Evolutionary conservation across 352 stramenopile species (phyloP).

Genomic region (Phytophthora sp.): DNA sequence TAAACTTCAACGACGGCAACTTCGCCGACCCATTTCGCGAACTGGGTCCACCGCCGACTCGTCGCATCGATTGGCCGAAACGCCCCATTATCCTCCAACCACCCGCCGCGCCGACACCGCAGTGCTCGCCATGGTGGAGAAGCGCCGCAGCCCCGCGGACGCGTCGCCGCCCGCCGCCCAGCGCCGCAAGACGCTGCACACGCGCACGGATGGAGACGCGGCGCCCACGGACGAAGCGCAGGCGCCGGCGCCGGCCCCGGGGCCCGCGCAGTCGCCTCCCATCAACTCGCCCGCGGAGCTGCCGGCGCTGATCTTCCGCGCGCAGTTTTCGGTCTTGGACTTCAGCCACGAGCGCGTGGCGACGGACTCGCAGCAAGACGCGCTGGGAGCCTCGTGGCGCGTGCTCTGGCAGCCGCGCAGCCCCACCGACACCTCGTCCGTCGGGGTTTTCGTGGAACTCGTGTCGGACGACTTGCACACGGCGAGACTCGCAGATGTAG

Average conservation of each 20-base stretch:
- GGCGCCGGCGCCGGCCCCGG: background rate
- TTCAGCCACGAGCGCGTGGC: slow-evolving; percentile 35
- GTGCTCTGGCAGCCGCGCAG: slow-evolving; percentile 72
- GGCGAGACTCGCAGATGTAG: slow-evolving; percentile 32
- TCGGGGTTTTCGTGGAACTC: slow-evolving; percentile 72
- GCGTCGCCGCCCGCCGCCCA: slow-evolving; percentile 25
- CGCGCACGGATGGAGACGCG: slow-evolving; percentile 3
- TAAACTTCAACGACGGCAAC: background rate
- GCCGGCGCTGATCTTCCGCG: slow-evolving; percentile 36
- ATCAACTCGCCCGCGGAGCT: too few relatives aligned
- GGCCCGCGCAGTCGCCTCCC: too few relatives aligned
- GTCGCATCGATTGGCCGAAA: slow-evolving; percentile 32
- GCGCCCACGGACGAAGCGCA: slow-evolving; percentile 16
- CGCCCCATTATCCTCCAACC: slow-evolving; percentile 34
- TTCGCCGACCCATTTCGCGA: too few relatives aligned
- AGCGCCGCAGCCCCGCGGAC: slow-evolving; percentile 42
- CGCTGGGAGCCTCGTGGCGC: slow-evolving; percentile 52
- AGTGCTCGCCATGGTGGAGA: slow-evolving; percentile 49
- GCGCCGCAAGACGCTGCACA: slow-evolving; percentile 39
- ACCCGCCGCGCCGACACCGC: slow-evolving; percentile 5
- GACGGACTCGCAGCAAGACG: slow-evolving; percentile 44
- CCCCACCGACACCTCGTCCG: slow-evolving; percentile 43
- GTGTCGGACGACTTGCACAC: slow-evolving; percentile 11
- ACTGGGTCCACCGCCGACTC: background rate
- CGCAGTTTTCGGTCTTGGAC: slow-evolving; percentile 50